Evolutionary conservation across 2,329 filamentous ascomycete species (phyloP).

Genomic region (Exserohilum turcica): DNA sequence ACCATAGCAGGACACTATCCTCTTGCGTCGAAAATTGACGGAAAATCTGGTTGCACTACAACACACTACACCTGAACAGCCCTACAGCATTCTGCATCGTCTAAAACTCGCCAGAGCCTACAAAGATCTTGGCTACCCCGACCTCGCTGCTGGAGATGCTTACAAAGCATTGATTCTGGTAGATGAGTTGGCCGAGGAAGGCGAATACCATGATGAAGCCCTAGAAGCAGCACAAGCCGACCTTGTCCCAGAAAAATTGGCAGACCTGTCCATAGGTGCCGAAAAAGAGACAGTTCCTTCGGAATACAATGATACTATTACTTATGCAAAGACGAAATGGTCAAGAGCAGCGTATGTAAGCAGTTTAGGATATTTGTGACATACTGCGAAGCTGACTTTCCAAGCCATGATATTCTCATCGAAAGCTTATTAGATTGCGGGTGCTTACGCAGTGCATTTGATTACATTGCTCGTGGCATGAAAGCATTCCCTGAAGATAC

Average conservation of each 20-base stretch:
- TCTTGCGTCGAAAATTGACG: conserved; percentile 20
- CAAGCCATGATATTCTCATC: conserved; percentile 45
- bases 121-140: conserved; percentile 78
- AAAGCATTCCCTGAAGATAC: conserved; percentile 60
- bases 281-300: background rate
- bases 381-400: conserved; percentile 11
- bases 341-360: conserved; percentile 40
- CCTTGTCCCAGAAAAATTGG: conserved; percentile 18
- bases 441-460: conserved; percentile 69
- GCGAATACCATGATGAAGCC: conserved; percentile 78
- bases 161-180: conserved; percentile 87
- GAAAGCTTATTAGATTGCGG: conserved; percentile 65
- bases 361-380: background rate
- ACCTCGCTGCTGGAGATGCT: conserved; percentile 86
- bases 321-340: conserved; percentile 31
- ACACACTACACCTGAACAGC: conserved; percentile 27
- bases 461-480: conserved; percentile 68
- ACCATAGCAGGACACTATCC: background rate
- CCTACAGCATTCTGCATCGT: conserved; percentile 48
- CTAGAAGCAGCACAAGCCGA: conserved; percentile 56
- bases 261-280: conserved; percentile 7
- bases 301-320: conserved; percentile 19
- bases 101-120: conserved; percentile 73
- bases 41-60: conserved; percentile 33
- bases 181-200: conserved; percentile 78